Percentiles rank a stretch among this genome's conserved stretches.
phyloP scores from a whole-genome alignment of 2,329 filamentous ascomycete genomes.

The Echinosphaeria canescens region DNA sequence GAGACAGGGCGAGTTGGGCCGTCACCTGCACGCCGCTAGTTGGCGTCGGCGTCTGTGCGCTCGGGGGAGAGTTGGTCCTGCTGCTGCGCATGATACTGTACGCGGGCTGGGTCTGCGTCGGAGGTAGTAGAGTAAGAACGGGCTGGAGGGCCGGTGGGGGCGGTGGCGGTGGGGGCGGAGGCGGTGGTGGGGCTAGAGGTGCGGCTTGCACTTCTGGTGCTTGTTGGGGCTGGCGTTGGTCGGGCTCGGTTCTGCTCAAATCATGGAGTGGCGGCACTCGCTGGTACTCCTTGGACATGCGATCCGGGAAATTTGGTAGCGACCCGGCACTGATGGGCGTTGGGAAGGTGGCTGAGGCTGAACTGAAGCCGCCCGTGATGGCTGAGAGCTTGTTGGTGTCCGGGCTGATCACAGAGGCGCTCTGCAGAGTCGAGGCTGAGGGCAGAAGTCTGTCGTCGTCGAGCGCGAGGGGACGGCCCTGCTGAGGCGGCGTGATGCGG shows the following conservation, averaged over 20 bases:
- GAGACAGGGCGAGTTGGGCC: constrained; percentile 36
- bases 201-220: neutral
- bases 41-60: too few relatives aligned
- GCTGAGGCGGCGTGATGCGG: constrained; percentile 40
- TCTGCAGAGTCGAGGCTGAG: constrained; percentile 35
- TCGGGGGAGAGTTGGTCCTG: too few relatives aligned
- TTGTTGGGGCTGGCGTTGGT: constrained; percentile 12
- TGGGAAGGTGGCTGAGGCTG: constrained; percentile 31
- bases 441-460: constrained; percentile 36
- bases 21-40: constrained; percentile 30
- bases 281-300: constrained; percentile 31
- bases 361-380: constrained; percentile 23
- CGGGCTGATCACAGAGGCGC: constrained; percentile 32
- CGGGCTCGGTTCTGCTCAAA: constrained; percentile 29
- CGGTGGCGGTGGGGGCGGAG: constrained; percentile 3
- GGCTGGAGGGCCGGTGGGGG: constrained; percentile 22
- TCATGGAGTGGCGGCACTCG: constrained; percentile 40
- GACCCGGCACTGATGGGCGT: constrained; percentile 41
- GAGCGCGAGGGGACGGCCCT: constrained; percentile 25
- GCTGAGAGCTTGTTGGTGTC: constrained; percentile 41
- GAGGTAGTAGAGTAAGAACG: too few relatives aligned
- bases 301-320: too few relatives aligned
- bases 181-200: neutral
- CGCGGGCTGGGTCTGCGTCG: too few relatives aligned
- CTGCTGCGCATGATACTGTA: too few relatives aligned